Percentiles rank a stretch among this genome's conserved stretches.
These are phyloP conservation scores for Lactarius sp. DNA, from an alignment of 768 basidiomycete genomes.

Conservation along the genomic window DNA sequence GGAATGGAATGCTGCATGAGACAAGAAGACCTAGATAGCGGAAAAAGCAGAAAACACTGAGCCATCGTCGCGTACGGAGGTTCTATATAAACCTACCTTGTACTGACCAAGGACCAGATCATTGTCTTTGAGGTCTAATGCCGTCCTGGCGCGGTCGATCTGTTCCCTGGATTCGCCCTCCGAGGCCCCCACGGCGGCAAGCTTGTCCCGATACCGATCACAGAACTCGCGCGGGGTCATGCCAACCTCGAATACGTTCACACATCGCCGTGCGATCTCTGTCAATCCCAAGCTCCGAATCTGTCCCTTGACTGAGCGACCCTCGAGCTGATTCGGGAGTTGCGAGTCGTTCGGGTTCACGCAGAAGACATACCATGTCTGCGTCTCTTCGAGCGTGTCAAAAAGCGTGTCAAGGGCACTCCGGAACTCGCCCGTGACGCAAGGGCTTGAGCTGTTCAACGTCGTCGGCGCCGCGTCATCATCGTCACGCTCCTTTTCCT, in stretches of 20 bases:
- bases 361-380: conserved; percentile 89
- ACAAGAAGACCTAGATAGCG: conserved; percentile 71
- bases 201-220: conserved; percentile 69
- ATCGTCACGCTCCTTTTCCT: conserved; percentile 50
- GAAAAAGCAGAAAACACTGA: conserved; percentile 10
- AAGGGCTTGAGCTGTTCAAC: conserved; percentile 44
- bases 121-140: conserved; percentile 53
- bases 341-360: conserved; percentile 95
- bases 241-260: conserved; percentile 72
- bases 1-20: conserved; percentile 76
- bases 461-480: conserved; percentile 31
- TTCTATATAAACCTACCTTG: conserved; percentile 52
- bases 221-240: conserved; percentile 86
- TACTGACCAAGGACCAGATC: conserved; percentile 80
- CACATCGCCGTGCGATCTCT: conserved; percentile 66
- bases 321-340: conserved; percentile 90
- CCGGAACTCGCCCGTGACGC: conserved; percentile 86
- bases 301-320: conserved; percentile 87
- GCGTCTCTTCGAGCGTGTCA: conserved; percentile 82
- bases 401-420: conserved; percentile 81
- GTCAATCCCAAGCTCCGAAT: conserved; percentile 75
- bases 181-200: conserved; percentile 50
- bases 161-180: conserved; percentile 58
- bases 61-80: background rate
- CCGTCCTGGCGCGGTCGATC: conserved; percentile 52